These are phyloP conservation scores for Leccinum brunneo-olivaceum DNA, from an alignment of 1,284 basidiomycete species.

Conservation along the genomic window DNA sequence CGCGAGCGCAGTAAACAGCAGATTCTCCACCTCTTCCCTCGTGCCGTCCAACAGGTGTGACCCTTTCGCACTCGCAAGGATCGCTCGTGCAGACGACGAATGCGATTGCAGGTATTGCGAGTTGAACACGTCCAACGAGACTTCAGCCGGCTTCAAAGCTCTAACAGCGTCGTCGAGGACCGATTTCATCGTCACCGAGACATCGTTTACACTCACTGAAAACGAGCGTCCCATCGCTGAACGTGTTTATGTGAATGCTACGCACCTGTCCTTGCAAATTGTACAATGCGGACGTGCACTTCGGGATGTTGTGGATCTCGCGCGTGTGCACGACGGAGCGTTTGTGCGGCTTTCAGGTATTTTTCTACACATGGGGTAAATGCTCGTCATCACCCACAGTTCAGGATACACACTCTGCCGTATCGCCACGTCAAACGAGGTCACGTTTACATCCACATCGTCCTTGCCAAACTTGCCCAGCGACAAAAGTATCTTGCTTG, in stretches of 20 bases:
- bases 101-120: slow-evolving; percentile 69
- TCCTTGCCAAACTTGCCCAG: slow-evolving; percentile 49
- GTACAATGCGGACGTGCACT: slow-evolving; percentile 65
- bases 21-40: slow-evolving; percentile 51
- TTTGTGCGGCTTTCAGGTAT: slow-evolving; percentile 72
- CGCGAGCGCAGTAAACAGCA: slow-evolving; percentile 47
- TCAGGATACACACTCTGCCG: slow-evolving; percentile 49
- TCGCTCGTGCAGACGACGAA: slow-evolving; percentile 41
- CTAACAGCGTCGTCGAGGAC: slow-evolving; percentile 42
- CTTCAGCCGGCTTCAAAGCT: slow-evolving; percentile 49
- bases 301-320: slow-evolving; percentile 58
- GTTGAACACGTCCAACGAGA: slow-evolving; percentile 63
- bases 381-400: background rate
- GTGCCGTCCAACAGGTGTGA: slow-evolving; percentile 41
- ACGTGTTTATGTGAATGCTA: background rate
- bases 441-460: slow-evolving; percentile 68
- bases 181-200: slow-evolving; percentile 37
- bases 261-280: slow-evolving; percentile 56
- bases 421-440: slow-evolving; percentile 75
- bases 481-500: slow-evolving; percentile 68
- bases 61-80: slow-evolving; percentile 59
- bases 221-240: background rate
- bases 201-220: slow-evolving; percentile 38
- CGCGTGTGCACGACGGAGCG: slow-evolving; percentile 54
- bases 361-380: slow-evolving; percentile 51